Evolutionary conservation across 2,329 filamentous ascomycete species (phyloP), one percentile per base, ranked within the genome.

Genomic region (Sporothrix pallida): DNA sequence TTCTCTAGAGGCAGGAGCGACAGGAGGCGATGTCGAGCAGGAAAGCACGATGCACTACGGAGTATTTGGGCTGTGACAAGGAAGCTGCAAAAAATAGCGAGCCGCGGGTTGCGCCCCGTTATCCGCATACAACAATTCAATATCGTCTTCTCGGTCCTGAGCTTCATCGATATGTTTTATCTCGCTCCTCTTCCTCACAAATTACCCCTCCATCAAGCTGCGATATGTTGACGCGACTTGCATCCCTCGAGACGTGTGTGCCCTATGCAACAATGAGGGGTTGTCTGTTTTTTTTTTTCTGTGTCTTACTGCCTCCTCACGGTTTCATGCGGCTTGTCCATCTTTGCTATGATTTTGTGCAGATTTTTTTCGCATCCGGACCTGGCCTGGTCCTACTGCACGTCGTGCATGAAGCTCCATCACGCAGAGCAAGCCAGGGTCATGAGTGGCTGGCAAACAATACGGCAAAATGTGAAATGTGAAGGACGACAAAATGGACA

Each of bases 381-480:
- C 26, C 73, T 72, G 63, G 42, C 44, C 62, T 48, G 42, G 31
- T 42, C 62, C 73, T 74, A 68, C 72, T 74, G 70, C 73, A 72
- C 23, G 73, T 56, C 54, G 63, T 74, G 62, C 73, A 74, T 72
- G 50, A 56, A 23, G 73, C 62, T 72, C 69, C 69, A 71, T 74
- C 60, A 71, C 72, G 52, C 50, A 68, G 69, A 48, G 10, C 69
- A 37, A 71, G 44, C 69, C 31, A 71, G 69, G 69, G 50, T 63
- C 60, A 60, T 73, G 72, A 73, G 20, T 73, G 72, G 72, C 58
- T 62, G 46, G 68, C 58, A 48, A 50, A 26, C 52, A 63, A 46
- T 42, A 31, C 42, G 20, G 42, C n/a, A 63, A 23, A 46, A 48
- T 26, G 42, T 23, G 62, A n/a, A 65, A 15, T 10, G 20, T 26